Evolutionary conservation across 495 filamentous ascomycete species (phyloP), one percentile per base, ranked within the genome.

Genomic region (Trichoderma orchidacearum): DNA sequence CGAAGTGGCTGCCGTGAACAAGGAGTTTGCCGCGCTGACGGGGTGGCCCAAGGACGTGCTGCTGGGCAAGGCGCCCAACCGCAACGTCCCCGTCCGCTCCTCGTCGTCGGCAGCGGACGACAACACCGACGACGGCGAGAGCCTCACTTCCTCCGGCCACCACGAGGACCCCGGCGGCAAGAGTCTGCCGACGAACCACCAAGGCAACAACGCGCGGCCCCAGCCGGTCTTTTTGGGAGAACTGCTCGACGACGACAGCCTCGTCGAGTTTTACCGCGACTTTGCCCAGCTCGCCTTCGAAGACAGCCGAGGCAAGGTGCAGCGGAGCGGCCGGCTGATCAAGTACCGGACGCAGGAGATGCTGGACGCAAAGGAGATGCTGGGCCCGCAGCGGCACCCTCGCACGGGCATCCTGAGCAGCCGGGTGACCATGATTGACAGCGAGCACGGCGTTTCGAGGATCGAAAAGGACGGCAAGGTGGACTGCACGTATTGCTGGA

Each of bases 401-500:
- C 57, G 71, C 56, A 65, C 66, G 56, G 80, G 77, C 62, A 71
- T 74, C 38, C 64, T 81, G 56, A 78, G 77, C 54, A 74, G 69
- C 52, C 65, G 77, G 36, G 76, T 81, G 21, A 72, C 75, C 3
- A 75, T 74, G 61, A 88, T 92, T 62, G 83, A 85, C 55, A 84
- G 85, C 41, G 84, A 94, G 66, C 82, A 84, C 59, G 87, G 82
- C 0, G 86, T 93, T 53, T 80, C 81, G 35, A 75, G 89, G 45
- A 84, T 90, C 1, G 84, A 86, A 67, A 86, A 83, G 65, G 90
- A 95, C 59, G 93, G 92, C 58, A 92, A 90, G 70, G 84, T 97
- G 51, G 88, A 95, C 64, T 96, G 90, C 74, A 89, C 83, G 62
- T 94, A 90, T 71, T 92, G 86, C 73, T 98, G 93, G 92, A 90